phyloP scores from a whole-genome alignment of 2,329 filamentous ascomycete species.

The Immersiporthe knoxdaviesiana region DNA sequence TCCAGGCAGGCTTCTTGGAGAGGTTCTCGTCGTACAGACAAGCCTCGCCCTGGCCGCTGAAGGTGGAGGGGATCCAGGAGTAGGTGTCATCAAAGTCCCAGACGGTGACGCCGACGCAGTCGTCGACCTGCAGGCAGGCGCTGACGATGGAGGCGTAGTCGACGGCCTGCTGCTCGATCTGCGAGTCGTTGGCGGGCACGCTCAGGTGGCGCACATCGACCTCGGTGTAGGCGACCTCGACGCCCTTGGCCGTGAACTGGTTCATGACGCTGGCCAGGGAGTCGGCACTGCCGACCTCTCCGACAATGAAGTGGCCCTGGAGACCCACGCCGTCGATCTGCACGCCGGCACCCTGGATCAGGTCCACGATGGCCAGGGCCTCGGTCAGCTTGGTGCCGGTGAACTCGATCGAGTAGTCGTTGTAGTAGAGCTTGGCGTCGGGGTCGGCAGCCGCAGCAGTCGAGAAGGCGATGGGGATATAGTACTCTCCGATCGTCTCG shows the following conservation, averaged over 20 bases:
- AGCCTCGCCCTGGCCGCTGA: conserved; percentile 43
- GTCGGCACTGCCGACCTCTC: conserved; percentile 50
- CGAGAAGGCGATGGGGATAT: conserved; percentile 61
- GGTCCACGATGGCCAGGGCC: conserved; percentile 49
- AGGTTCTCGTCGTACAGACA: conserved; percentile 43
- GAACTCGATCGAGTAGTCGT: conserved; percentile 59
- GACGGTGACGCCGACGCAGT: conserved; percentile 48
- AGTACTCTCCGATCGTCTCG: conserved; percentile 57
- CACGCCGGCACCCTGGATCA: conserved; percentile 51
- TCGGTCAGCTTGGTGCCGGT: conserved; percentile 50
- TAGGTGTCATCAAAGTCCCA: conserved; percentile 49
- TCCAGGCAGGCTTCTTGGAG: conserved; percentile 45
- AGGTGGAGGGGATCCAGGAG: conserved; percentile 45
- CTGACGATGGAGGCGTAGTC: conserved; percentile 47
- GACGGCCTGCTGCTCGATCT: conserved; percentile 49
- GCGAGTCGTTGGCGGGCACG: conserved; percentile 45
- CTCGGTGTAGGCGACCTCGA: conserved; percentile 66
- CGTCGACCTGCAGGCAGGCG: conserved; percentile 41
- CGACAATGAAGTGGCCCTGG: conserved; percentile 63
- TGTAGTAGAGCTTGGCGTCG: conserved; percentile 57
- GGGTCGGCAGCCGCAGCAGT: conserved; percentile 59
- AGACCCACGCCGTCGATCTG: conserved; percentile 66
- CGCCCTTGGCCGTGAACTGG: conserved; percentile 53
- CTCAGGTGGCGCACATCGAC: conserved; percentile 56
- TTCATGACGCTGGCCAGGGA: conserved; percentile 50